phyloP scores from a whole-genome alignment of 2,329 filamentous ascomycete species.

The Pleochaeta shiraiana region DNA sequence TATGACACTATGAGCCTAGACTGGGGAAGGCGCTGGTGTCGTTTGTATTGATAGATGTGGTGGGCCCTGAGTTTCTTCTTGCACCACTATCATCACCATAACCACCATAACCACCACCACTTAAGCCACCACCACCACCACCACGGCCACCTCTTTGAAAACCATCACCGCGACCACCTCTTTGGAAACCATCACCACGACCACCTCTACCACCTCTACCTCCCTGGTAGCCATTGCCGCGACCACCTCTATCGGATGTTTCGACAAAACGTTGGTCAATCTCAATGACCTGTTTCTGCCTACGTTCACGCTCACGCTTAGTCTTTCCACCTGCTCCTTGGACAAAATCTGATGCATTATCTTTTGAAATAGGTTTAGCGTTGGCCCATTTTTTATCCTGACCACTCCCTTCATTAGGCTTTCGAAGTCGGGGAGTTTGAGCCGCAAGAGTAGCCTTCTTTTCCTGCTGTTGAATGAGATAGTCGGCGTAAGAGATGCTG shows the following conservation, averaged over 20 bases:
- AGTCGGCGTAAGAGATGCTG: slow-evolving; percentile 74
- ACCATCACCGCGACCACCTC: slow-evolving; percentile 28
- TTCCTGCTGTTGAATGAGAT: slow-evolving; percentile 53
- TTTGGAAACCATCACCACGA: slow-evolving; percentile 26
- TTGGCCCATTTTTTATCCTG: slow-evolving; percentile 80
- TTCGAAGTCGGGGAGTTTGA: slow-evolving; percentile 49
- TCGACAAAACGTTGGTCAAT: slow-evolving; percentile 72
- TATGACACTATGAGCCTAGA: slow-evolving; percentile 21
- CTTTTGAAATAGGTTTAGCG: slow-evolving; percentile 49
- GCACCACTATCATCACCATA: slow-evolving; percentile 19
- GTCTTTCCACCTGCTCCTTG: slow-evolving; percentile 52
- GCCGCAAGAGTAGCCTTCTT: slow-evolving; percentile 47
- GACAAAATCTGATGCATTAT: slow-evolving; percentile 54
- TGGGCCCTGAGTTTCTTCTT: slow-evolving; percentile 15
- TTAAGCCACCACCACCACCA: slow-evolving; percentile 9
- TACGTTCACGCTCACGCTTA: slow-evolving; percentile 70
- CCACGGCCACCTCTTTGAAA: slow-evolving; percentile 24
- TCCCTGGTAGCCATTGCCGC: slow-evolving; percentile 18
- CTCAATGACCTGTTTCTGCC: slow-evolving; percentile 75
- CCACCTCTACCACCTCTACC: slow-evolving; percentile 25
- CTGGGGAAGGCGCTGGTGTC: slow-evolving; percentile 31
- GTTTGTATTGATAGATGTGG: slow-evolving; percentile 24
- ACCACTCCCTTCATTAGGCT: slow-evolving; percentile 82
- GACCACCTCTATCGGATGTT: slow-evolving; percentile 35
- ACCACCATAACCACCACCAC: slow-evolving; percentile 22